Percentiles rank a stretch among this genome's conserved stretches.
Evolutionary conservation across 345 rosid genomes (phyloP).

Genomic region (Eucalyptus sideroxylon): DNA sequence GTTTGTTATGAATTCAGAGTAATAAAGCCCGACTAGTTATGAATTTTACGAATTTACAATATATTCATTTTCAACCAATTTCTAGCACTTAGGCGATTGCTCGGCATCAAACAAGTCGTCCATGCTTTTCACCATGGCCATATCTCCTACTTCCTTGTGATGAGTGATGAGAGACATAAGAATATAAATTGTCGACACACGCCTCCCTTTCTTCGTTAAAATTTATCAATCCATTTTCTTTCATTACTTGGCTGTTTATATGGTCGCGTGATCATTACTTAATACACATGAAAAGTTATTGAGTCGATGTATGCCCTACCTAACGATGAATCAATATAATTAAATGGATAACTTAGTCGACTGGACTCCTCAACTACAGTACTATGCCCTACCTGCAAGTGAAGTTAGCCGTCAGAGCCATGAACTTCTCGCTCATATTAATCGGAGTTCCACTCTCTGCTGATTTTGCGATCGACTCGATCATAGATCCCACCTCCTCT

Average conservation of each 20-base stretch:
- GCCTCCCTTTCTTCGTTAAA: background rate
- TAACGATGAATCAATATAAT: background rate
- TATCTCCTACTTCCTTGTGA: background rate
- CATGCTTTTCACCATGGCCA: background rate
- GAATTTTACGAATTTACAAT: background rate
- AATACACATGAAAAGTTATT: background rate
- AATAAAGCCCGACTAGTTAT: background rate
- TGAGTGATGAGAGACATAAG: background rate
- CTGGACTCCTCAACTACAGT: background rate
- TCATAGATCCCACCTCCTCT: conserved; percentile 10
- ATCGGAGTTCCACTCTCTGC: background rate
- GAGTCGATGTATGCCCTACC: background rate
- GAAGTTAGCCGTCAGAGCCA: conserved; percentile 5
- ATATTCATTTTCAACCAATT: background rate
- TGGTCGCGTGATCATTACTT: background rate
- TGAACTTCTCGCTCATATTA: conserved; percentile 12
- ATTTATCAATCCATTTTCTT: background rate
- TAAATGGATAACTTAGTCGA: background rate
- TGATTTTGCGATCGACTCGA: conserved; percentile 8
- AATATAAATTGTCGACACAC: background rate
- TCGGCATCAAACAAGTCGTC: background rate
- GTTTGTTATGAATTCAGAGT: background rate
- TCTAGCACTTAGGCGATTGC: background rate
- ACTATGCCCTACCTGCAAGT: background rate
- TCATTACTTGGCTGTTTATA: background rate